Conservation (phyloP, 2,329 filamentous ascomycete genomes). For the Verticillium tricorpus region DNA sequence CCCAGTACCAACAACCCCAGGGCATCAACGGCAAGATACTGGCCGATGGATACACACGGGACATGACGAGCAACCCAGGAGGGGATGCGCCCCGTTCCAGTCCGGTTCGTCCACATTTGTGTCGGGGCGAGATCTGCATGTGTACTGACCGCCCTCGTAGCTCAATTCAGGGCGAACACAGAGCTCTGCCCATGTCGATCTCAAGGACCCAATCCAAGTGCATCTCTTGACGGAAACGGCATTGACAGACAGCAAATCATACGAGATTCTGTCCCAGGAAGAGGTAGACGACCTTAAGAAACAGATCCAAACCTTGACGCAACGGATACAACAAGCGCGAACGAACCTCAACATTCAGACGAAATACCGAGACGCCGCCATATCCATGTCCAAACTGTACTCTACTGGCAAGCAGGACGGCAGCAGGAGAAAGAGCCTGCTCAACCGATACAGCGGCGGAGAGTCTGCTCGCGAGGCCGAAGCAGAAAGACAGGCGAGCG, state of each 20-base stretch:
- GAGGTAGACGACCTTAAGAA: conserved; percentile 92
- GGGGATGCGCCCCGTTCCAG: conserved; percentile 51
- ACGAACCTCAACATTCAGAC: conserved; percentile 84
- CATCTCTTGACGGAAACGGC: conserved; percentile 93
- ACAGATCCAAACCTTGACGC: conserved; percentile 66
- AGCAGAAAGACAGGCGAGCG: conserved; percentile 67
- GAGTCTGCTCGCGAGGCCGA: conserved; percentile 59
- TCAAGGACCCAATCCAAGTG: conserved; percentile 73
- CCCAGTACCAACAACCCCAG: conserved; percentile 19
- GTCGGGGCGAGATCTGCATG: neutral
- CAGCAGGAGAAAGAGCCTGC: conserved; percentile 39
- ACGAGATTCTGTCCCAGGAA: conserved; percentile 81
- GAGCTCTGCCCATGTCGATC: conserved; percentile 54
- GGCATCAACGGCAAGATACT: conserved; percentile 43
- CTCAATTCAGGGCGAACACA: conserved; percentile 46
- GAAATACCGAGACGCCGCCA: conserved; percentile 90
- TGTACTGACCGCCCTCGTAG: conserved; percentile 24
- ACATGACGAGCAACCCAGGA: conserved; percentile 49
- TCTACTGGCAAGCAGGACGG: conserved; percentile 47
- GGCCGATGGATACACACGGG: conserved; percentile 55
- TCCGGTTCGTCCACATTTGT: conserved; percentile 44
- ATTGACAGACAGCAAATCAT: conserved; percentile 80
- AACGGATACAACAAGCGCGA: conserved; percentile 76
- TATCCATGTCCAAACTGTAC: conserved; percentile 79
- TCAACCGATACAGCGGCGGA: conserved; percentile 44